Percentiles rank a stretch among this genome's conserved stretches.
Evolutionary conservation across 345 rosid species (phyloP).

Genomic region (Nephelium lappaceum): DNA sequence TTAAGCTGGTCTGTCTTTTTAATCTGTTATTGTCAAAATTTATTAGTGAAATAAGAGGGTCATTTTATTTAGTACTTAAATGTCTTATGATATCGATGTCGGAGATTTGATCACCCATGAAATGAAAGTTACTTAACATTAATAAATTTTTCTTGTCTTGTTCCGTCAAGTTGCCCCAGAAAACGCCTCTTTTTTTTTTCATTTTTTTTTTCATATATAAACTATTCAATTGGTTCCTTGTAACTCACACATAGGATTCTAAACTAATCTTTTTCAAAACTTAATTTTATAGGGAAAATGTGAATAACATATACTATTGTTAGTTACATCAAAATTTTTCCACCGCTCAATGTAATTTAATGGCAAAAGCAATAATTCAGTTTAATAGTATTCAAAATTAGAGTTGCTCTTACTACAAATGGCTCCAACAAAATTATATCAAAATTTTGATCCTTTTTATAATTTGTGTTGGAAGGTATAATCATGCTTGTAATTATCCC

Average conservation of each 20-base stretch:
- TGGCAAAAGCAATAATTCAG: no score
- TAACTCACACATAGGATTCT: not conserved
- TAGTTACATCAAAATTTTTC: no score
- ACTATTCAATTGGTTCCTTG: not conserved
- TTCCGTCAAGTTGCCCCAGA: not conserved
- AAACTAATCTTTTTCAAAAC: not conserved
- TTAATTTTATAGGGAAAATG: not conserved
- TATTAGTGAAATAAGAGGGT: not conserved
- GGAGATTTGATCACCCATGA: constrained; percentile 2
- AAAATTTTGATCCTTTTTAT: no score
- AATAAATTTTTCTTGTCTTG: not conserved
- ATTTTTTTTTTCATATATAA: not conserved
- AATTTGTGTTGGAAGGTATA: no score
- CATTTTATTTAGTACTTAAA: not conserved
- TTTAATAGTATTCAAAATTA: no score
- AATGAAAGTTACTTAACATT: not conserved
- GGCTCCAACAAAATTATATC: no score
- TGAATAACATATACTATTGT: not conserved
- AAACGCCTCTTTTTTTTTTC: not conserved
- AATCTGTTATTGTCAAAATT: not conserved
- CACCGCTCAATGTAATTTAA: no score
- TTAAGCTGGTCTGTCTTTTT: not conserved
- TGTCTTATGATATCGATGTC: not conserved
- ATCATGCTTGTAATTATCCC: no score
- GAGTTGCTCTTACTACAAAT: no score